Conservation (phyloP, 2,329 filamentous ascomycete genomes). For the Venturia aucupariae region DNA sequence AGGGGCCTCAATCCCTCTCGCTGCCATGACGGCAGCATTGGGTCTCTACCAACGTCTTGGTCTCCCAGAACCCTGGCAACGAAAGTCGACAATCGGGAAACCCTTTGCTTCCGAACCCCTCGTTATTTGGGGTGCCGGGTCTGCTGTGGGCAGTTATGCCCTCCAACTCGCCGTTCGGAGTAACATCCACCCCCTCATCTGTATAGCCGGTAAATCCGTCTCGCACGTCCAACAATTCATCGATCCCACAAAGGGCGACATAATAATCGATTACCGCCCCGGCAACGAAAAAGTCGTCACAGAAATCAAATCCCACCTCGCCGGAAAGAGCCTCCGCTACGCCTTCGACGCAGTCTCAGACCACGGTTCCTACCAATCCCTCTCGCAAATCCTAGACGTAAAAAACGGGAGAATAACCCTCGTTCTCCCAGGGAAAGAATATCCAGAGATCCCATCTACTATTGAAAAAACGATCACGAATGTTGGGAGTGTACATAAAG, state of each 20-base stretch:
- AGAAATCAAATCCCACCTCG: conserved; percentile 36
- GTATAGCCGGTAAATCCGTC: conserved; percentile 31
- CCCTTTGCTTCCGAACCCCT: conserved; percentile 22
- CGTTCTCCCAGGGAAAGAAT: conserved; percentile 31
- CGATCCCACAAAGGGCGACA: conserved; percentile 31
- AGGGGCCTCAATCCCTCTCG: conserved; percentile 37
- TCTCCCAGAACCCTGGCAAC: conserved; percentile 33
- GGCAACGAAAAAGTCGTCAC: conserved; percentile 44
- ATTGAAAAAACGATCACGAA: conserved; percentile 4
- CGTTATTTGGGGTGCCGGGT: conserved; percentile 34
- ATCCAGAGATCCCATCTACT: conserved; percentile 5
- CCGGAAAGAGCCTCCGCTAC: conserved; percentile 37
- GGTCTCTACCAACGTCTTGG: conserved; percentile 36
- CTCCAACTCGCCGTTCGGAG: conserved; percentile 31
- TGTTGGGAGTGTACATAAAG: conserved; percentile 1
- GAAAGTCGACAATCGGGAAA: conserved; percentile 17
- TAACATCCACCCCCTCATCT: conserved; percentile 35
- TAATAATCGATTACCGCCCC: conserved; percentile 44
- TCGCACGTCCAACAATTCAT: conserved; percentile 29
- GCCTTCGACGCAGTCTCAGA: conserved; percentile 52
- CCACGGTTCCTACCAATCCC: conserved; percentile 37
- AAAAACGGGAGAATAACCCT: conserved; percentile 30
- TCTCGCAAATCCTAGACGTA: conserved; percentile 29
- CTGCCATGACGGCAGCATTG: conserved; percentile 37
- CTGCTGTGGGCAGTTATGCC: conserved; percentile 33